These are phyloP conservation scores for Leishmania braziliensis DNA, from an alignment of 208 protist genomes.

Conservation along the genomic window DNA sequence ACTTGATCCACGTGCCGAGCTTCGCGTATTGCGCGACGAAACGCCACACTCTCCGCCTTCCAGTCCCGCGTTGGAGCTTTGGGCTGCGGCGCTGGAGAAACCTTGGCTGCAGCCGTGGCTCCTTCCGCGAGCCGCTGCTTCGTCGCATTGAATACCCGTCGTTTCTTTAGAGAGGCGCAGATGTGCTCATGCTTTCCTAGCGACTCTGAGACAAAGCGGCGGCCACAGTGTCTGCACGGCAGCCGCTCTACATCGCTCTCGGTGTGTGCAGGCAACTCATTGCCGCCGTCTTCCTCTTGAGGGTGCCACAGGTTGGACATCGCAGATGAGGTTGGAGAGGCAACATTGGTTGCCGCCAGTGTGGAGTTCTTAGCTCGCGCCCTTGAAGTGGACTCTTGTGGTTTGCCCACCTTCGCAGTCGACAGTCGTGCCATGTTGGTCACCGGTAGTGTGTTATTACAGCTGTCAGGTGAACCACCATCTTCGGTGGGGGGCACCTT, in stretches of 20 bases:
- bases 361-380: too few relatives aligned
- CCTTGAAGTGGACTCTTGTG: not conserved
- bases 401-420: not conserved
- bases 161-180: slow-evolving; percentile 61
- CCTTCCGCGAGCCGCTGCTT: slow-evolving; percentile 56
- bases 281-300: not conserved
- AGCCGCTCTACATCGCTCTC: slow-evolving; percentile 25
- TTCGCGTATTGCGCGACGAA: slow-evolving; percentile 74
- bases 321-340: not conserved
- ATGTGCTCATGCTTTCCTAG: slow-evolving; percentile 70
- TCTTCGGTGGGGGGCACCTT: not conserved
- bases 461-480: slow-evolving; percentile 11
- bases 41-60: slow-evolving; percentile 81
- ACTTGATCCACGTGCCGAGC: slow-evolving; percentile 79
- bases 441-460: slow-evolving; percentile 11
- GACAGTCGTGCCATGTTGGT: slow-evolving; percentile 8
- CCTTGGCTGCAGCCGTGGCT: not conserved
- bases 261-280: not conserved
- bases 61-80: slow-evolving; percentile 72
- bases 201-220: slow-evolving; percentile 73
- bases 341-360: not conserved
- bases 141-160: slow-evolving; percentile 78
- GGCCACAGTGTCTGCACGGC: slow-evolving; percentile 75
- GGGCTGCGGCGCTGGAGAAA: not conserved
- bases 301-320: not conserved